Base-by-base conservation (phyloP, 2,329 filamentous ascomycete genomes). In the Aspergillus novofumigatus region DNA sequence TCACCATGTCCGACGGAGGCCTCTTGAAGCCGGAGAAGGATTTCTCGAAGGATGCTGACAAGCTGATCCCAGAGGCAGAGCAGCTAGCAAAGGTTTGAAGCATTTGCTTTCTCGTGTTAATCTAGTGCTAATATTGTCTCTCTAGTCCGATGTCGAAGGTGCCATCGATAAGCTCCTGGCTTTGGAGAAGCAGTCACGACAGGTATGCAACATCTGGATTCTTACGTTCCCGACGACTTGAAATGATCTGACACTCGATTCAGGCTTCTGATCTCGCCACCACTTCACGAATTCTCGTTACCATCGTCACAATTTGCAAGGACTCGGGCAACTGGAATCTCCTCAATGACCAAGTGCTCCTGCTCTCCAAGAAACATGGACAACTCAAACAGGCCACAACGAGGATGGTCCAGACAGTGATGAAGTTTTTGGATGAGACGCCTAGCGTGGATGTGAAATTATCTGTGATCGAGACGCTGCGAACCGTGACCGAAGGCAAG, bases 351-450 rank as follows among this genome's bases (percentile, higher is more conserved):
- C 94, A 99, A 79, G 91, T 96, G 62, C 83, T 96, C 68, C 83
- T 97, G 63, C 83, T 99, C 57, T 97, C 94, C 64, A 99, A 99
- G 87, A 99, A 99, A 82, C 94, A 99, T 89, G 91, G 92, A 69
- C 94, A 99, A 81, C 92, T 99, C 72, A 99, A 99, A 79, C 94
- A 97, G 78, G 94, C 94, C 71, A 94, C 92, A 70, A 97, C 94
- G 68, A 94, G 93, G 81, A 99, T 99, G 94, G 92, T 99, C 59
- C 94, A 99, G 81, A 89, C 88, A 50, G 92, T 96, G 61, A 96
- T 99, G 87, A 83, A 81, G 59, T 97, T 97, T 76, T 79, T 99
- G 69, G 89, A 96, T 71, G 86, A 89, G 49, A 92, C 92, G 23
- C 92, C 94, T 35, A 89, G 86, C 69, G 71, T 91, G 59, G 92